A percentile compares a stretch with the other conserved stretches of the same genome.
These are phyloP conservation scores for Suhomyces prunicola DNA, from an alignment of 805 yeast species.

Conservation along the genomic window DNA sequence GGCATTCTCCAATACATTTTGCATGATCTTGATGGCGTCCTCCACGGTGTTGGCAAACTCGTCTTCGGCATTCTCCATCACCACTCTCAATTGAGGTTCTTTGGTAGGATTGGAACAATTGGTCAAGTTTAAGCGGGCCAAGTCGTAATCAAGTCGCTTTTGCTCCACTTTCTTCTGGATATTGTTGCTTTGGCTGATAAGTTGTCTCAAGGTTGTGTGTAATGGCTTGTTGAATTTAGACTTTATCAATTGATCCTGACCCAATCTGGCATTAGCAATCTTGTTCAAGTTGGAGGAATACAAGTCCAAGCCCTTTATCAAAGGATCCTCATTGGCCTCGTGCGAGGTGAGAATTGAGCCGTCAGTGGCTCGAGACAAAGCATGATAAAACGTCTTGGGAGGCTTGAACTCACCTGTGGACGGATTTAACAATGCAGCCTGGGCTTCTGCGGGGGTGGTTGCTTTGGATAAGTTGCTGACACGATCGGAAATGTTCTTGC, in stretches of 20 bases:
- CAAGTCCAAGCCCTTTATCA: slow-evolving; percentile 61
- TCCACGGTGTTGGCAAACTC: slow-evolving; percentile 88
- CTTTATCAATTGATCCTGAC: slow-evolving; percentile 73
- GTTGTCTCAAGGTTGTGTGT: slow-evolving; percentile 56
- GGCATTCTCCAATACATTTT: slow-evolving; percentile 69
- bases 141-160: slow-evolving; percentile 75
- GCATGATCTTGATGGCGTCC: slow-evolving; percentile 81
- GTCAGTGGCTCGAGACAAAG: slow-evolving; percentile 72
- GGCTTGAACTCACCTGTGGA: slow-evolving; percentile 44
- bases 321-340: slow-evolving; percentile 42
- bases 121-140: slow-evolving; percentile 54
- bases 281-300: slow-evolving; percentile 69
- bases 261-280: slow-evolving; percentile 77
- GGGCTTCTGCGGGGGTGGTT: slow-evolving; percentile 77
- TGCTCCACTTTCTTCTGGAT: slow-evolving; percentile 74
- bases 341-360: slow-evolving; percentile 44
- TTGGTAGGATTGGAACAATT: slow-evolving; percentile 44
- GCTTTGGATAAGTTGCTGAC: slow-evolving; percentile 69
- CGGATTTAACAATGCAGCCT: slow-evolving; percentile 56
- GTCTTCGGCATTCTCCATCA: slow-evolving; percentile 82
- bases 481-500: slow-evolving; percentile 61
- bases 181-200: slow-evolving; percentile 59
- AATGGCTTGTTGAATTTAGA: slow-evolving; percentile 67
- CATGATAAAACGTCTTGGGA: slow-evolving; percentile 82
- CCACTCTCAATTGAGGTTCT: slow-evolving; percentile 70